Conservation (phyloP, 805 yeast species). For the Ogataea nakhonphanomensis region DNA sequence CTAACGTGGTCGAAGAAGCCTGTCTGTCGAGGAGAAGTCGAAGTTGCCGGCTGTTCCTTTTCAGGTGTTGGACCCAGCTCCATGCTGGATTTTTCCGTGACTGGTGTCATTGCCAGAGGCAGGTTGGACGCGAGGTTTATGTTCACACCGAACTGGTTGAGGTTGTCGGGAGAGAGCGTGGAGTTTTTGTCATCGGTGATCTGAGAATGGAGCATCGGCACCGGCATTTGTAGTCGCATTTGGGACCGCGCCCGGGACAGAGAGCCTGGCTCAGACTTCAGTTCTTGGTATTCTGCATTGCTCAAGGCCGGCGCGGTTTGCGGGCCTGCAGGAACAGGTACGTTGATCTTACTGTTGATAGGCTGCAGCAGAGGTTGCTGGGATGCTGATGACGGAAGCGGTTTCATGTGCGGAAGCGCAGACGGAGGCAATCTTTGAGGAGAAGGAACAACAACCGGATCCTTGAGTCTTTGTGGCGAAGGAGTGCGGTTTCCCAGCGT, state of each 20-base stretch:
- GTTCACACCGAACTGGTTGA: conserved; percentile 40
- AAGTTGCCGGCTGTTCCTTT: conserved; percentile 11
- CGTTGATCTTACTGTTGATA: conserved; percentile 41
- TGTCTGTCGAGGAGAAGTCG: conserved; percentile 1
- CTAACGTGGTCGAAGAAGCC: conserved; percentile 1
- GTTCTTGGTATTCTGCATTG: conserved; percentile 16
- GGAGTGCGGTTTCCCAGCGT: conserved; percentile 40
- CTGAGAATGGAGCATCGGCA: conserved; percentile 41
- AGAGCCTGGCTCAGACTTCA: conserved; percentile 11
- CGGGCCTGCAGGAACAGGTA: conserved; percentile 22
- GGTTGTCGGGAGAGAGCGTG: conserved; percentile 19
- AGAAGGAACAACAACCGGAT: conserved; percentile 18
- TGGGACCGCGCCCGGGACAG: conserved; percentile 46
- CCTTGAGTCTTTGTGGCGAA: conserved; percentile 40
- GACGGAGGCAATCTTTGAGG: conserved; percentile 31
- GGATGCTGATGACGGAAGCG: conserved; percentile 40
- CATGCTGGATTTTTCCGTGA: conserved; percentile 48
- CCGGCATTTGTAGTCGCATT: conserved; percentile 70
- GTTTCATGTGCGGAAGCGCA: conserved; percentile 44
- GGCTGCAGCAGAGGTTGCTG: conserved; percentile 51
- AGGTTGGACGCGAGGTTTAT: conserved; percentile 65
- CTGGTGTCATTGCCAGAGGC: conserved; percentile 77
- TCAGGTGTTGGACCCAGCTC: conserved; percentile 22
- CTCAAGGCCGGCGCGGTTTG: conserved; percentile 28
- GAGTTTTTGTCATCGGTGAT: conserved; percentile 2